These are phyloP conservation scores for Anthostomella pinea DNA, from an alignment of 2,329 filamentous ascomycete species.

Conservation along the genomic window DNA sequence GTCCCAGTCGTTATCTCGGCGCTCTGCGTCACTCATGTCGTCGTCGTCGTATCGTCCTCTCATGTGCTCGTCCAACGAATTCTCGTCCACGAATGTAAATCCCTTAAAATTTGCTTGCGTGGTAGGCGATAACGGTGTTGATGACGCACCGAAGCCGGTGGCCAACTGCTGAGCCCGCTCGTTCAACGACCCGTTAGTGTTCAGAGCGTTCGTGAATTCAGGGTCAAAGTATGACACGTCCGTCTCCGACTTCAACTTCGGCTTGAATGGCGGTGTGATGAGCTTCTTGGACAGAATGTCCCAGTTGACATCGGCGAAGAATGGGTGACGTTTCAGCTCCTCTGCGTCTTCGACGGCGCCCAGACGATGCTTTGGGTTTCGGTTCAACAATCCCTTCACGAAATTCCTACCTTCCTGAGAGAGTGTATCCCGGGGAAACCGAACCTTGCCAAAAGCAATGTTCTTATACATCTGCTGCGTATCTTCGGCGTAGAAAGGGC, in stretches of 20 bases:
- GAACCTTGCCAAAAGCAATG: conserved; percentile 97
- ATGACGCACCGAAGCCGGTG: conserved; percentile 79
- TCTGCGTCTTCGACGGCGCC: conserved; percentile 89
- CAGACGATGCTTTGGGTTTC: conserved; percentile 92
- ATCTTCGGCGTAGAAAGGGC: conserved; percentile 97
- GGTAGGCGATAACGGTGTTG: conserved; percentile 88
- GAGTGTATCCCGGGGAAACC: conserved; percentile 91
- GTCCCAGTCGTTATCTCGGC: conserved; percentile 55
- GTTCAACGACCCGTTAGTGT: conserved; percentile 83
- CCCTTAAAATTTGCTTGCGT: conserved; percentile 98
- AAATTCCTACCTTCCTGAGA: conserved; percentile 96
- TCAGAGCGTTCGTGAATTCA: conserved; percentile 93
- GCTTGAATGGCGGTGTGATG: conserved; percentile 95
- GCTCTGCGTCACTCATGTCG: conserved; percentile 57
- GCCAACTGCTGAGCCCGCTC: conserved; percentile 85
- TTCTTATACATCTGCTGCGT: conserved; percentile 99
- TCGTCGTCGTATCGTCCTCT: conserved; percentile 51
- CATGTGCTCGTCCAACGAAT: conserved; percentile 86
- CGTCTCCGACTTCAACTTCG: conserved; percentile 90
- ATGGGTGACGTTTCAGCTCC: conserved; percentile 89
- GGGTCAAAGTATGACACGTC: conserved; percentile 99
- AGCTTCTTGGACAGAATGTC: conserved; percentile 82
- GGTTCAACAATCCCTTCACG: conserved; percentile 93
- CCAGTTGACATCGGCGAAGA: conserved; percentile 96
- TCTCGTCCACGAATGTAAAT: conserved; percentile 99